Evolutionary conservation across 108 stramenopile species (phyloP).

Genomic region (Pseudonitzschia multiseries): DNA sequence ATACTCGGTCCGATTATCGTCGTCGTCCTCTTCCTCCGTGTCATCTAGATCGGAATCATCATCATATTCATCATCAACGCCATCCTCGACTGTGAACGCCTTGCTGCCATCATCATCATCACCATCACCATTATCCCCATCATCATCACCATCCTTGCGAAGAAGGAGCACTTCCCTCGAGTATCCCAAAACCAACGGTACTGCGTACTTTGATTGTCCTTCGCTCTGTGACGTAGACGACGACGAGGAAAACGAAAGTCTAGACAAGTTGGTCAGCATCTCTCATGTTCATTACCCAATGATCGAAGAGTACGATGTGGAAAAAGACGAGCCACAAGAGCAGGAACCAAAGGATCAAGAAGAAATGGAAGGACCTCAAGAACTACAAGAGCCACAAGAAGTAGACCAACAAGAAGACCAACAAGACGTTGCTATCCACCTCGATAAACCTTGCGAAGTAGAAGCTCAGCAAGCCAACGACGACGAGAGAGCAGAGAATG

Average conservation of each 20-base stretch:
- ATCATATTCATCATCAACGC: too few species aligned
- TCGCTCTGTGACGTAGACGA: background rate
- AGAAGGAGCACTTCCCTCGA: background rate
- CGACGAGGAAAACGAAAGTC: background rate
- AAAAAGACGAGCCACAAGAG: background rate
- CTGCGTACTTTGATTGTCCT: background rate
- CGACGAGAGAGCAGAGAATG: too few species aligned
- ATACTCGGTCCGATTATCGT: background rate
- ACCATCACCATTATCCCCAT: too few species aligned
- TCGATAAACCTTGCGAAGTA: too few species aligned
- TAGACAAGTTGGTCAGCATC: background rate
- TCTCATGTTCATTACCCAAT: background rate
- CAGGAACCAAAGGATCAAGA: background rate
- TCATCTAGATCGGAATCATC: too few species aligned
- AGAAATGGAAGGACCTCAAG: background rate
- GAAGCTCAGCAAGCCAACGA: too few species aligned
- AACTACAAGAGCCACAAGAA: background rate
- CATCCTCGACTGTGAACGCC: too few species aligned
- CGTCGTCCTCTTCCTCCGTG: background rate
- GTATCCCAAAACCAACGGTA: background rate
- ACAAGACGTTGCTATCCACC: too few species aligned
- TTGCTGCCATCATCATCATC: too few species aligned
- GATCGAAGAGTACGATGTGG: background rate
- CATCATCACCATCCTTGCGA: too few species aligned
- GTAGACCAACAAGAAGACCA: too few species aligned